Evolutionary conservation across 176 grass and related monocot species (phyloP), one percentile per base, ranked within the genome.

Genomic region (Zizania latifolia): DNA sequence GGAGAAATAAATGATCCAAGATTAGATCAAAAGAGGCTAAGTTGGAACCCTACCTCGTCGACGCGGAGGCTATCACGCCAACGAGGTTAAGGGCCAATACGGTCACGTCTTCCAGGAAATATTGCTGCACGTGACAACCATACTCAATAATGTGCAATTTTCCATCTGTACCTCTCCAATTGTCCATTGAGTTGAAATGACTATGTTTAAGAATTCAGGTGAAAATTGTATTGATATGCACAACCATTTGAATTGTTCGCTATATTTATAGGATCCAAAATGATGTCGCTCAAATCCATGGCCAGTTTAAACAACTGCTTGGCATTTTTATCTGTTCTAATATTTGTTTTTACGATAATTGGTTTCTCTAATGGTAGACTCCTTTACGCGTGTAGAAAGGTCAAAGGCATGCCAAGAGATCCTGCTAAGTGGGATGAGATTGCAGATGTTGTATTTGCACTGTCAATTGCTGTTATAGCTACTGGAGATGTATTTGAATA

Each of bases 391-490:
- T 88, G 54, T 84, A 98, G 95, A 75, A 98, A 79, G 67, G 65
- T 98, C 35, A 98, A 98, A 88, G 95, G 94, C 77, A 94, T 86
- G 62, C 89, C 91, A 60, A 92, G 86, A 72, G 95, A 98, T 83
- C 95, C 89, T 55, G 95, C 91, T 50, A 98, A 90, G 62, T 98
- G 95, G 95, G 85, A 94, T 79, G 95, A 98, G 79, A 94, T 94
- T 77, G 78, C 88, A 24, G 86, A 98, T 87, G 91, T 98, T 71
- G 91, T 92, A 16, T 88, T 91, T 8, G 78, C 91, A 31, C 74
- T 98, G 69, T 98, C 91, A 22, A 94, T 98, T 86, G 91, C 95
- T 72, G 89, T 98, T 84, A 98, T 98, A 88, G 95, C 95, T 75
- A 94, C 90, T 84, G 95, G 95, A 63, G 91, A 98, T 81, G 87